A percentile compares a stretch with the other conserved stretches of the same genome.
These are phyloP conservation scores for Escallonia rubra DNA, from an alignment of 129 eudicot genomes.

Conservation along the genomic window DNA sequence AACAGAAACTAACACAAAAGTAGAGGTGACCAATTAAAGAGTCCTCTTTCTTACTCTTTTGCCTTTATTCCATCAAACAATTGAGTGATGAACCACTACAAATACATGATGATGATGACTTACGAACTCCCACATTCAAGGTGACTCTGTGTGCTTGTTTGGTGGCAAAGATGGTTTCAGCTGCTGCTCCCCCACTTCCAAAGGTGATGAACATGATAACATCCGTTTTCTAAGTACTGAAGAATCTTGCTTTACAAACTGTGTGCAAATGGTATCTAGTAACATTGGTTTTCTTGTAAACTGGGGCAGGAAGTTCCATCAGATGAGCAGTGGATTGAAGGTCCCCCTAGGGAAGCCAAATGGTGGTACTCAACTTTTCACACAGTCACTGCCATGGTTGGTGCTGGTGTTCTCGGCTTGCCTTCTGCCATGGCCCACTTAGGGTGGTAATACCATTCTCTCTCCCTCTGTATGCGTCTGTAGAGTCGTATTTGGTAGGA, in stretches of 20 bases:
- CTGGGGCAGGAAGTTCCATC: constrained; percentile 55
- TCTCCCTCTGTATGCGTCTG: background rate
- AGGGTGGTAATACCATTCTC: constrained; percentile 53
- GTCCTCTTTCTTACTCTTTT: background rate
- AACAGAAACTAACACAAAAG: constrained; percentile 12
- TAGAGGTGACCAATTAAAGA: constrained; percentile 15
- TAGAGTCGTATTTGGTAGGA: no score
- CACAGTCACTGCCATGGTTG: constrained; percentile 98
- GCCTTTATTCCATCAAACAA: constrained; percentile 15
- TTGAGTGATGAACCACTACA: constrained; percentile 32
- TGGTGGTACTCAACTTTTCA: constrained; percentile 99
- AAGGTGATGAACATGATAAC: constrained; percentile 30
- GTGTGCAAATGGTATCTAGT: no score
- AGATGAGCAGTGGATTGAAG: constrained; percentile 51
- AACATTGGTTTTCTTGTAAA: background rate
- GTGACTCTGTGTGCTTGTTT: constrained; percentile 1
- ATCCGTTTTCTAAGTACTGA: background rate
- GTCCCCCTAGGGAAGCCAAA: constrained; percentile 76
- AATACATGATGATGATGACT: constrained; percentile 36
- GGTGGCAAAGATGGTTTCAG: constrained; percentile 53
- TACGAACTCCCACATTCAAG: constrained; percentile 27
- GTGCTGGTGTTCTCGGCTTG: constrained; percentile 98
- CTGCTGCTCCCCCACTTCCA: constrained; percentile 60
- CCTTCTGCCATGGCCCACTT: constrained; percentile 95
- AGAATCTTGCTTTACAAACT: background rate